A percentile compares a stretch with the other conserved stretches of the same genome.
Conservation (phyloP, 1,284 basidiomycete genomes). For the Trichosporon coremiiforme region DNA sequence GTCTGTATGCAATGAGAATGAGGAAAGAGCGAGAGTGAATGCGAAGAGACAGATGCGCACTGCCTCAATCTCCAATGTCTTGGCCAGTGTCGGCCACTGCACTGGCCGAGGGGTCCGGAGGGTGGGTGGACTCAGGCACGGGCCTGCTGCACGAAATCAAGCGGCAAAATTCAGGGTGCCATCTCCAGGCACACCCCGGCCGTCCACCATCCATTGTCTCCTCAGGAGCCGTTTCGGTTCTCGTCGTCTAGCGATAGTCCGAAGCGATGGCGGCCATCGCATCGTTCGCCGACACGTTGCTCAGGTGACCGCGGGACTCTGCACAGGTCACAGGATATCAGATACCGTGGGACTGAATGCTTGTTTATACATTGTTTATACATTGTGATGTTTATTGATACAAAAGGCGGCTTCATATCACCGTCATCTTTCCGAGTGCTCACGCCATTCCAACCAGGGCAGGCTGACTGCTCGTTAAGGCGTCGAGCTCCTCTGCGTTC, state of each 20-base stretch:
- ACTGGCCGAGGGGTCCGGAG: not conserved
- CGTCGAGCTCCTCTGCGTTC: constrained; percentile 11
- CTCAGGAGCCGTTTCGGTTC: not conserved
- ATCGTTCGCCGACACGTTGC: not conserved
- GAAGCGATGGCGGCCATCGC: not conserved
- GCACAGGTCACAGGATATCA: constrained; percentile 1
- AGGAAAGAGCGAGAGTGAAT: not conserved
- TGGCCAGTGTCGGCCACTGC: not conserved
- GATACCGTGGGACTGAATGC: not conserved
- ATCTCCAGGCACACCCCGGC: not conserved
- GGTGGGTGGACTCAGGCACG: constrained; percentile 1
- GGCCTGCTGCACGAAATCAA: not conserved
- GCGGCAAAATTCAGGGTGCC: not conserved
- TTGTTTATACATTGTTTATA: not conserved
- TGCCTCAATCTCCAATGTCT: constrained; percentile 1
- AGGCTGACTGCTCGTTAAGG: not conserved
- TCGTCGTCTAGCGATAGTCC: not conserved
- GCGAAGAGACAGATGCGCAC: not conserved
- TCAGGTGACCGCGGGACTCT: not conserved
- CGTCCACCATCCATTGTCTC: not conserved
- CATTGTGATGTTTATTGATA: not conserved
- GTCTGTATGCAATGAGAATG: no score
- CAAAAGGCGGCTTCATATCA: not conserved
- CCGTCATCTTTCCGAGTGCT: not conserved
- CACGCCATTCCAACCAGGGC: not conserved